These are phyloP conservation scores for Candida caryicola DNA, from an alignment of 805 yeast species.

Conservation along the genomic window DNA sequence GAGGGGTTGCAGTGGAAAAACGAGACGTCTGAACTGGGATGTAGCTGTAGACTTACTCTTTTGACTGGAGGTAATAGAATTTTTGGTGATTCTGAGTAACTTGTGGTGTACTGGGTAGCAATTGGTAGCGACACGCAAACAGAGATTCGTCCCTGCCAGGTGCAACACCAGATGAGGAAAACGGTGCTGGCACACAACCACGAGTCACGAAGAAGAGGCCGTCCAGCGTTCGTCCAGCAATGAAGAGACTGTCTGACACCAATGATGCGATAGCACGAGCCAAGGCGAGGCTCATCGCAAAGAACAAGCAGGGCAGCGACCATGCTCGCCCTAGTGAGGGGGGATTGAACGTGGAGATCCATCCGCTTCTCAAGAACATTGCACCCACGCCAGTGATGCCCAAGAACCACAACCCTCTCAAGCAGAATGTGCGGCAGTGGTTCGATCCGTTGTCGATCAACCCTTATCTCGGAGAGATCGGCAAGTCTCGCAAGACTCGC, in stretches of 20 bases:
- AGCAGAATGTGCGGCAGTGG: slow-evolving; percentile 22
- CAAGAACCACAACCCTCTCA: slow-evolving; percentile 28
- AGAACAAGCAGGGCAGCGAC: neutral
- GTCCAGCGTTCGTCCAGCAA: too few species aligned
- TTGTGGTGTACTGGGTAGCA: too few species aligned
- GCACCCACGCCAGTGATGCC: slow-evolving; percentile 25
- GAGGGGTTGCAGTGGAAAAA: too few species aligned
- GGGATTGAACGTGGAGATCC: slow-evolving; percentile 35
- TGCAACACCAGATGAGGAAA: too few species aligned
- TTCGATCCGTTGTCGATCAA: slow-evolving; percentile 37
- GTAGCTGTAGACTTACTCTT: too few species aligned
- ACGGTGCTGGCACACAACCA: too few species aligned
- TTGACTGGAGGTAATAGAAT: too few species aligned
- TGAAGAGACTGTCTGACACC: slow-evolving; percentile 2
- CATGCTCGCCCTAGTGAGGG: neutral
- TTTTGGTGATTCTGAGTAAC: too few species aligned
- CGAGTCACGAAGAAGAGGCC: too few species aligned
- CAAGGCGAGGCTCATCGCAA: slow-evolving; percentile 8
- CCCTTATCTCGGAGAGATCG: slow-evolving; percentile 35
- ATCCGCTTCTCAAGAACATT: slow-evolving; percentile 35
- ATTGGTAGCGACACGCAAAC: too few species aligned
- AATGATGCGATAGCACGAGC: slow-evolving; percentile 9
- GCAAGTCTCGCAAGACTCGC: slow-evolving; percentile 17
- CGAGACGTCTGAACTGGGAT: too few species aligned
- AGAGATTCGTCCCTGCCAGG: too few species aligned